Evolutionary conservation across 2,329 filamentous ascomycete species (phyloP), one percentile per base, ranked within the genome.

Genomic region (Aspergillus fumigatiaffinis): DNA sequence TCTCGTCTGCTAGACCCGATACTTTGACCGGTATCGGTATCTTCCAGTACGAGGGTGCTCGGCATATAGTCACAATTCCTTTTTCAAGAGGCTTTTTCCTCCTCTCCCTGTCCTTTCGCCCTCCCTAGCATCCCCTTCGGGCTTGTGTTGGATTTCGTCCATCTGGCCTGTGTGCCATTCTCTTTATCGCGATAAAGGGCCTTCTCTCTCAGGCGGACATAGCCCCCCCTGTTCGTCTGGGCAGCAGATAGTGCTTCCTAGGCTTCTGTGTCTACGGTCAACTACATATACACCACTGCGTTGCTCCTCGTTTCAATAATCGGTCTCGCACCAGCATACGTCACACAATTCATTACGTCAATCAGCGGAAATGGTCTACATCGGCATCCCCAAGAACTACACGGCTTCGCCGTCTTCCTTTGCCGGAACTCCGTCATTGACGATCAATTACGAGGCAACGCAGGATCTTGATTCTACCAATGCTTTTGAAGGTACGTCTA

Each of bases 231-330:
- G 89, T 92, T 92, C 91, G 90, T 93, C 91, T 95, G 91, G 86
- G 91, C 84, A 87, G 90, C 87, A 95, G 92, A 91, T 89, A 92
- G 91, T 90, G 92, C 91, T 94, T 89, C 89, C 89, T 83, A 70
- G 73, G 69, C 69, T 73, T 71, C 59, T 57, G 63, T 67, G 64
- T 66, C 66, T 70, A 63, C 59, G 63, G 60, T 60, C 58, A 54
- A 63, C 52, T 54, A 38, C 51, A 55, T 57, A 25, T 29, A 32
- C 51, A 17, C 38, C 53, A 54, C 59, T 53, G 55, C 53, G 56
- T 58, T 56, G 55, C 54, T 32, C 51, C 50, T 53, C 50, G 48
- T 61, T 42, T 32, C 26, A 28, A 26, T 26, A 48, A 49, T 44
- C 29, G 51, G 23, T 26, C 50, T 48, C 28, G n/a, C 53, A 53